Base-by-base conservation (phyloP, 148 eudicot species). In the Persicaria maculosa region DNA sequence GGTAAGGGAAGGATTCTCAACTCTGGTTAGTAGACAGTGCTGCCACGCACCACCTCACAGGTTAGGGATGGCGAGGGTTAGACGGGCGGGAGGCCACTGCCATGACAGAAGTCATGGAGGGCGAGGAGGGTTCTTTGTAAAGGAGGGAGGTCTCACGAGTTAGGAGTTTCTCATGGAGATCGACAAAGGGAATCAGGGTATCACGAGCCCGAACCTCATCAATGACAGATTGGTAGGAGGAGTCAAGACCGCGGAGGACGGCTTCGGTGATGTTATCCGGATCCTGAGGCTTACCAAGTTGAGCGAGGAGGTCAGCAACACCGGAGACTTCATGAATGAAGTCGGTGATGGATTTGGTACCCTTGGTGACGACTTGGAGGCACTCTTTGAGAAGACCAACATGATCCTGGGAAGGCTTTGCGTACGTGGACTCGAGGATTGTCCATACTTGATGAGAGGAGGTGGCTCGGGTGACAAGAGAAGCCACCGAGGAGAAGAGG, bases 191-290 rank as follows among this genome's bases (percentile, higher is more conserved):
- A 20, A 59, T 59, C 1, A 20, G 20, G 9, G 15, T n/a, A 16
- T 59, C 65, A 7, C 31, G 7, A 4, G 65, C 19, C 17, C 31
- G 5, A 16, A 59, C 8, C 7, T 8, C 65, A 16, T 59, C 65
- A 59, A 59, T 59, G 65, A 59, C 65, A 59, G 65, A 14, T 59
- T 59, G 65, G 31, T 59, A 59, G 31, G 65, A 1, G 17, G 65
- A 59, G 9, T 59, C 65, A 9, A 59, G 31, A 11, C 65, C 25
- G 9, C 15, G 15, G 31, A n/a, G 65, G 7, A 59, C 25, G 15
- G 6, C 22, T 7, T 59, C 20, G 4, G 31, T 22, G 3, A 59
- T n/a, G 65, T 59, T 20, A 1, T 52, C 57, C 16, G 1, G 12
- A 52, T 52, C 57, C 3, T 9, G 12, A 16, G 57, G 57, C 16